phyloP scores from a whole-genome alignment of 2,329 filamentous ascomycete genomes.

The Ophioceras dolichostomum region DNA sequence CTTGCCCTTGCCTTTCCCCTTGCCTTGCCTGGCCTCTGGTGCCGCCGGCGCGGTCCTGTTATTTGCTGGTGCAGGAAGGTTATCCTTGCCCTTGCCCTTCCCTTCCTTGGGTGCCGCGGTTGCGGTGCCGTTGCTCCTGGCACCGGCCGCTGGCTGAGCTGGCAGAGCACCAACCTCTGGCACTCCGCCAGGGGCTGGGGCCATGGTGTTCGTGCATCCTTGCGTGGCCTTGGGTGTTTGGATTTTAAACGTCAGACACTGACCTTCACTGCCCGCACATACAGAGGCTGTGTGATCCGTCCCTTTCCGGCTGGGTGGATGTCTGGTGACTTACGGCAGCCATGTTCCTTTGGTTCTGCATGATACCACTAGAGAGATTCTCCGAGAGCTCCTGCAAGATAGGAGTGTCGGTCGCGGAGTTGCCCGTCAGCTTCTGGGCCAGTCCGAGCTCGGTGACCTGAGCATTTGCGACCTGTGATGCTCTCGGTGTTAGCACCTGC shows the following conservation, averaged over 20 bases:
- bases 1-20: no score
- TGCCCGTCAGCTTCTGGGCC: constrained; percentile 6
- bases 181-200: no score
- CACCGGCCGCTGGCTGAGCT: neutral
- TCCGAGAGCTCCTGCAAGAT: constrained; percentile 5
- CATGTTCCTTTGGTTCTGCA: constrained; percentile 10
- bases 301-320: neutral
- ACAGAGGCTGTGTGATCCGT: neutral
- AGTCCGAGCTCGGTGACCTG: constrained; percentile 7
- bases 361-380: constrained; percentile 9
- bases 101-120: neutral
- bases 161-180: no score
- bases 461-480: constrained; percentile 4
- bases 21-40: no score
- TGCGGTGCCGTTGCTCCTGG: neutral
- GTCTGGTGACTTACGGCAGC: constrained; percentile 5
- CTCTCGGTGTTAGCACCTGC: neutral
- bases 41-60: no score
- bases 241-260: neutral
- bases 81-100: neutral
- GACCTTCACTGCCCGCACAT: no score
- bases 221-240: neutral
- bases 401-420: constrained; percentile 6
- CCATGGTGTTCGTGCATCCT: neutral
- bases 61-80: no score